Percentiles rank a stretch among this genome's conserved stretches.
Evolutionary conservation across 2,329 filamentous ascomycete genomes (phyloP).

Genomic region (Hortaea werneckii): DNA sequence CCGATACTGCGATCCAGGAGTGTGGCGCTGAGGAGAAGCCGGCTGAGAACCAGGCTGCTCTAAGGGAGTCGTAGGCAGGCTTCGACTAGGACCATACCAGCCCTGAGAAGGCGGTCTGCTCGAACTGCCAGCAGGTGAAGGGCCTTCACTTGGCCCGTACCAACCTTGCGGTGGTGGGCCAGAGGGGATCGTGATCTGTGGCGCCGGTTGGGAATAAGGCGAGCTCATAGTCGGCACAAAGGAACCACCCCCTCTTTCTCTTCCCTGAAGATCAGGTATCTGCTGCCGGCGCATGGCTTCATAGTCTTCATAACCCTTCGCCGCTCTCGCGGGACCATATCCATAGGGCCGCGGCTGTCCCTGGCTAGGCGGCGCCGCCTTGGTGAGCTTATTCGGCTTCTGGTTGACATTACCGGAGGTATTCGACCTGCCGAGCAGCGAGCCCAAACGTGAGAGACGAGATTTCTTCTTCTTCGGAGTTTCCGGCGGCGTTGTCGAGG

Average conservation of each 20-base stretch:
- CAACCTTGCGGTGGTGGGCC: conserved; percentile 13
- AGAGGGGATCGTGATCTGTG: not conserved
- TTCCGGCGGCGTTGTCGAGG: conserved; percentile 13
- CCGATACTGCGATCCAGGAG: conserved; percentile 5
- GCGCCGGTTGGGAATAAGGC: not conserved
- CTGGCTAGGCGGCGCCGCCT: conserved; percentile 11
- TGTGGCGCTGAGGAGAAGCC: not conserved
- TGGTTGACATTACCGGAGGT: conserved; percentile 19
- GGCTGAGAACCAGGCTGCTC: not conserved
- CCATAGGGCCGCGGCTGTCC: not conserved
- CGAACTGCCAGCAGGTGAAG: not conserved
- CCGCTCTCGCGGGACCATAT: conserved; percentile 1
- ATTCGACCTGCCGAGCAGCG: conserved; percentile 32
- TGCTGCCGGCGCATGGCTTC: conserved; percentile 13
- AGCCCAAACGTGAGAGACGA: conserved; percentile 35
- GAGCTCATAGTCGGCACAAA: not conserved
- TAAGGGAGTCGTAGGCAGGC: not conserved
- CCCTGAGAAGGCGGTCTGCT: not conserved
- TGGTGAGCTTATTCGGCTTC: conserved; percentile 26
- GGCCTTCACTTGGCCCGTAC: conserved; percentile 10
- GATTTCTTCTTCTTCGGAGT: conserved; percentile 28
- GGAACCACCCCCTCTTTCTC: not conserved
- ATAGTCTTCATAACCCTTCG: conserved; percentile 10
- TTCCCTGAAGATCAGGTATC: conserved; percentile 4
- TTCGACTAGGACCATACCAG: not conserved